A percentile compares a stretch with the other conserved stretches of the same genome.
phyloP scores from a whole-genome alignment of 139 green algal genomes.

The Diplosphaera chodatii region DNA sequence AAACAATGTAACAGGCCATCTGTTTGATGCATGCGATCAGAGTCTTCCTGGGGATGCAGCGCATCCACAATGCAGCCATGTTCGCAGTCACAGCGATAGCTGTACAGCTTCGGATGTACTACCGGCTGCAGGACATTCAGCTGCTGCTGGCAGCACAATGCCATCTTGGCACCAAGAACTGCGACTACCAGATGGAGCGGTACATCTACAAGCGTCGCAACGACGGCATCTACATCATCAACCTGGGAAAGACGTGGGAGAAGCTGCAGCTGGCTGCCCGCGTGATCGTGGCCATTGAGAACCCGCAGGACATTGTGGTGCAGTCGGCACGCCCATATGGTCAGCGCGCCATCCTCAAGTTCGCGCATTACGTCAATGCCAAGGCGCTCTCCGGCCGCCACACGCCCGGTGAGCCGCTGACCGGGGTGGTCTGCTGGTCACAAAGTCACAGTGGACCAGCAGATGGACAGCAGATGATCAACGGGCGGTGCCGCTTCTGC shows the following conservation, averaged over 20 bases:
- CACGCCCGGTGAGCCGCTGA: slow-evolving; percentile 72
- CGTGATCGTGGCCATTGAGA: slow-evolving; percentile 98
- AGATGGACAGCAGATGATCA: too few species aligned
- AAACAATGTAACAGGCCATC: too few species aligned
- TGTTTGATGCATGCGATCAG: not conserved
- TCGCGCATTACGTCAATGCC: slow-evolving; percentile 92
- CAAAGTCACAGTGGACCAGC: too few species aligned
- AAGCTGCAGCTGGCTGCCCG: slow-evolving; percentile 98
- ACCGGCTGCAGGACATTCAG: slow-evolving; percentile 68
- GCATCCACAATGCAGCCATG: not conserved
- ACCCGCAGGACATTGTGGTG: slow-evolving; percentile 76
- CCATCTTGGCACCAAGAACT: slow-evolving; percentile 91
- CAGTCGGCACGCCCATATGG: slow-evolving; percentile 87
- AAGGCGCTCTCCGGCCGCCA: slow-evolving; percentile 93
- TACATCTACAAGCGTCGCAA: slow-evolving; percentile 81
- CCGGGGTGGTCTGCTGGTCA: too few species aligned
- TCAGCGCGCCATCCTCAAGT: slow-evolving; percentile 98
- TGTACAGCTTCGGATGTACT: not conserved
- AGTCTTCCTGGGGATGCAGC: not conserved
- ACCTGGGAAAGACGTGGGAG: slow-evolving; percentile 98
- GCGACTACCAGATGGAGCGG: slow-evolving; percentile 93
- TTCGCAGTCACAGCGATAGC: not conserved
- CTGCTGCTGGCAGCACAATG: slow-evolving; percentile 87
- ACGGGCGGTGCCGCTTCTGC: too few species aligned
- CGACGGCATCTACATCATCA: slow-evolving; percentile 98